Base-by-base conservation (phyloP, 768 basidiomycete species). In the Leccinum olivaceopallidum region DNA sequence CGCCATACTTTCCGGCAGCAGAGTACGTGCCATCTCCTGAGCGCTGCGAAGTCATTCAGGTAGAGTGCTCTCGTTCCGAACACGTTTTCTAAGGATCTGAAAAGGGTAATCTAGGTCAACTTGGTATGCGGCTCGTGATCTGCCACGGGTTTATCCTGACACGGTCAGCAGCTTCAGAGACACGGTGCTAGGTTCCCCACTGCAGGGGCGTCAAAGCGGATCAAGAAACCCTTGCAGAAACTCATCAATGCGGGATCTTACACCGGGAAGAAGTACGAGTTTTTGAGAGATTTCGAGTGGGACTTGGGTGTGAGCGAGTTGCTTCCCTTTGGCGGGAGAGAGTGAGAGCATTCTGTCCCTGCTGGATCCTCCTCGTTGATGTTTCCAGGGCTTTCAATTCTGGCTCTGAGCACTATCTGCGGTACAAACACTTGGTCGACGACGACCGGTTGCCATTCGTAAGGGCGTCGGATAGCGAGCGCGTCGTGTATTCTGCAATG, bases 171-270 rank as follows among this genome's bases (percentile, higher is more conserved):
- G 91, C 76, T 95, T 9, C 88, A 93, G 73, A 80, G 92, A 12
- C 92, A 95, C 67, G 92, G 91, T 3, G 85, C 90, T 1, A 84
- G 92, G 34, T 93, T 80, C 65, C 92, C 92, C 0, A 93, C 91
- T 0, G 64, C 69, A 0, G 77, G 79, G 2, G 79, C 83, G 12
- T 70, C 79, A 2, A 64, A 67, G 10, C 58, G 62, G 30, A 89
- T 89, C 9, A 62, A 71, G 18, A 61, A 68, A 5, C 80, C 87
- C 0, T 66, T 94, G 9, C 60, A 68, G 6, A 89, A 88, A 62
- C 76, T 94, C 1, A 69, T 83, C 59, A 67, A 77, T 0, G 87
- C 79, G 9, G 67, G 73, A 0, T 65, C 73, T 2, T 85, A 80
- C 67, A 72, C 70, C 0, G 82, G 85, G 54, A 69, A 77, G 3